Conservation (phyloP, 164 flowering plant species). For the Brasenia schreberi region DNA sequence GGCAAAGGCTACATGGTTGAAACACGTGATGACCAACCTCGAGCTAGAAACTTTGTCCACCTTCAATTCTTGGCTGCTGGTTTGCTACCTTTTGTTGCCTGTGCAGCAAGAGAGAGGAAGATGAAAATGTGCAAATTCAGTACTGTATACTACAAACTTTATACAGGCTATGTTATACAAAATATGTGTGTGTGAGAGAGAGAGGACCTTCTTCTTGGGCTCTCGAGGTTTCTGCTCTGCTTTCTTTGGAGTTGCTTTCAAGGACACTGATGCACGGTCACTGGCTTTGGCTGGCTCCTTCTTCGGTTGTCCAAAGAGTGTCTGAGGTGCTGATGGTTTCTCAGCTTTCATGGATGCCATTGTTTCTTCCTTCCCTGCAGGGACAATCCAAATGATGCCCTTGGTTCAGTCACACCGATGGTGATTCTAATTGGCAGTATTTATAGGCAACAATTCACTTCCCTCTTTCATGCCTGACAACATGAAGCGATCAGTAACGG, state of each 20-base stretch:
- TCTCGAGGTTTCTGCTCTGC: neutral
- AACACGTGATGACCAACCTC: neutral
- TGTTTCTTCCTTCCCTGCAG: neutral
- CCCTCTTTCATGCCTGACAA: neutral
- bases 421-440: neutral
- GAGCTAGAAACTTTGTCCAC: neutral
- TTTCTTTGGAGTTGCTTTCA: conserved; percentile 14
- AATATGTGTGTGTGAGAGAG: no score
- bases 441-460: neutral
- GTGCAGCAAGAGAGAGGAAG: neutral
- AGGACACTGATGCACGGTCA: conserved; percentile 6
- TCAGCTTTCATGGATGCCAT: conserved; percentile 36
- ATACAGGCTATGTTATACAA: no score
- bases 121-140: no score
- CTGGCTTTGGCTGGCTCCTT: conserved; percentile 4
- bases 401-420: neutral
- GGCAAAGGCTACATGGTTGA: neutral
- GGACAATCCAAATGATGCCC: neutral
- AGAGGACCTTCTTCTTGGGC: neutral
- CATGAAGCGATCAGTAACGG: neutral
- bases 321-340: conserved; percentile 18
- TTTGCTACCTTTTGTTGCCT: neutral
- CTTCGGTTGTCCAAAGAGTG: conserved; percentile 1
- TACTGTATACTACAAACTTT: no score
- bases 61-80: neutral